phyloP scores from a whole-genome alignment of 257 asterid species.

The Fraxinus excelsior region DNA sequence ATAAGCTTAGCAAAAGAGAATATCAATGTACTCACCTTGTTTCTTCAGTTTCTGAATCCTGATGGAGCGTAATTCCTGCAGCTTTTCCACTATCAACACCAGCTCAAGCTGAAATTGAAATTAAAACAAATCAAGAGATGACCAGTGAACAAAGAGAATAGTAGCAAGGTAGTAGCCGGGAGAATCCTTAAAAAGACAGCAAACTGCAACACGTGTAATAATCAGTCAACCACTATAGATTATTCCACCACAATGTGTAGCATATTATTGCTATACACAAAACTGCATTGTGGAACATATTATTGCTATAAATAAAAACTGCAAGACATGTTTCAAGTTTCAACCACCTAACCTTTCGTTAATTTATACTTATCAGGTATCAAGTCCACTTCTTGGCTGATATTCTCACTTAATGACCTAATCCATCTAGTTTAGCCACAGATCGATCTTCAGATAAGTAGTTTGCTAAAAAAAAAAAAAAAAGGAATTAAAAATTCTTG shows the following conservation, averaged over 20 bases:
- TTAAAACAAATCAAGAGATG: slow-evolving; percentile 19
- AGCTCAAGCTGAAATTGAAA: slow-evolving; percentile 74
- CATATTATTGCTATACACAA: background rate
- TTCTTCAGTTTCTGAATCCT: slow-evolving; percentile 86
- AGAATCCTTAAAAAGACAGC: slow-evolving; percentile 11
- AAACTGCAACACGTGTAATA: slow-evolving; percentile 7
- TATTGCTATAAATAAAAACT: background rate
- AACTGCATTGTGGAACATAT: too few species aligned
- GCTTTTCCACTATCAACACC: slow-evolving; percentile 86
- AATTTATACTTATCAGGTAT: background rate
- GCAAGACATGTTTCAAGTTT: background rate
- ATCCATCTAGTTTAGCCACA: background rate
- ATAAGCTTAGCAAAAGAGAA: slow-evolving; percentile 7
- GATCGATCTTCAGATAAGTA: background rate
- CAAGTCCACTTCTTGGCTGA: background rate
- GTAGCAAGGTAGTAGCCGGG: slow-evolving; percentile 6
- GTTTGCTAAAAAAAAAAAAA: background rate
- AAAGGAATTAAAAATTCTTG: background rate
- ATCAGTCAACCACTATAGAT: background rate
- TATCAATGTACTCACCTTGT: slow-evolving; percentile 59
- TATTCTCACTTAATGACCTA: background rate
- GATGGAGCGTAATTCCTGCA: slow-evolving; percentile 87
- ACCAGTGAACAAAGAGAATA: background rate
- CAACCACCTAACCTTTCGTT: background rate
- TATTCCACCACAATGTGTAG: background rate